Base-by-base conservation (phyloP, 495 filamentous ascomycete species). In the Friedmanniomyces endolithicus region DNA sequence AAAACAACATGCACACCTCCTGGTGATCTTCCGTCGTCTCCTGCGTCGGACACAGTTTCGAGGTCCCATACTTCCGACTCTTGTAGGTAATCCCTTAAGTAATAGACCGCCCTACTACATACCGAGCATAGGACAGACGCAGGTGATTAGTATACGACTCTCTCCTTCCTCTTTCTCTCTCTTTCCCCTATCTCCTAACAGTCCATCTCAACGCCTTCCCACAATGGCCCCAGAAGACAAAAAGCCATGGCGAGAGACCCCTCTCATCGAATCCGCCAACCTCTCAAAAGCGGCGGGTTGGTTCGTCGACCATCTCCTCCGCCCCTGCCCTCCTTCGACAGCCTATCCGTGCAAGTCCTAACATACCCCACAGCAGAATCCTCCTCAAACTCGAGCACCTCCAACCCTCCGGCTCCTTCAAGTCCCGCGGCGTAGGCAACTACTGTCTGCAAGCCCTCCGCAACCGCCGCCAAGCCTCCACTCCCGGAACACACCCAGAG, bases 341-440 rank as follows among this genome's bases (percentile, higher is more conserved):
- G n/a, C n/a, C n/a, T n/a, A n/a, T n/a, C n/a, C n/a, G n/a, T n/a
- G n/a, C n/a, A n/a, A n/a, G n/a, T n/a, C n/a, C n/a, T n/a, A n/a
- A n/a, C n/a, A n/a, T n/a, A 31, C 3, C 3, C 27, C 66, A 60
- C 64, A 72, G 70, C 64, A 68, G 67, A 68, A 56, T 97, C 71
- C 90, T 84, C 70, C 82, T 98, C 62, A 98, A 98, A 67, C 81
- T 96, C 53, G 90, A 98, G 56, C 87, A 87, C 69, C 80, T 90
- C 63, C 90, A 98, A 63, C 90, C 92, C 4, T 85, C 86, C 4
- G 89, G 88, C 44, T 94, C 88, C 11, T 98, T 96, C 82, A 98
- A 96, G 70, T 94, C 89, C 52, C 79, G 81, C 64, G 90, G 86
- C 17, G 81, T 96, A 58, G 90, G 89, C 58, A 79, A 86, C 68